Percentiles rank a stretch among this genome's conserved stretches.
Conservation (phyloP, 179 eudicot species). For the Beta lomatogona region DNA sequence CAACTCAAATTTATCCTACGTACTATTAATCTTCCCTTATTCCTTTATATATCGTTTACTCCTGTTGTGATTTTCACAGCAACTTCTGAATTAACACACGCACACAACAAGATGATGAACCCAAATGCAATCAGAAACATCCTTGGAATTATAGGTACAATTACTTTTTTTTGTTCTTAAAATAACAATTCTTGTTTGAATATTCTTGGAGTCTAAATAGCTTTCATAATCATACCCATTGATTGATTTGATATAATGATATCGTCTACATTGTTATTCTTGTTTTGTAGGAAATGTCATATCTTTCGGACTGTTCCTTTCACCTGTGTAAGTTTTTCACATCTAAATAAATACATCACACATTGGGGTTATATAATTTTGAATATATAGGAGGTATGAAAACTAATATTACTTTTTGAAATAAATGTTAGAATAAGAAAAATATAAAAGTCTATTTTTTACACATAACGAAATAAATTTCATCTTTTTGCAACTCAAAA, state of each 20-base stretch:
- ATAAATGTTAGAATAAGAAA: too few relatives aligned
- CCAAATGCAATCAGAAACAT: background rate
- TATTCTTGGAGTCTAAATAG: too few relatives aligned
- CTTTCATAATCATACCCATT: background rate
- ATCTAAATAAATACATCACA: too few relatives aligned
- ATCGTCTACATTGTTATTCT: background rate
- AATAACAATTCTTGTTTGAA: background rate
- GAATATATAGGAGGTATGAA: too few relatives aligned
- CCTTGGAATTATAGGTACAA: constrained; percentile 13
- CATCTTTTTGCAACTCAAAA: too few relatives aligned
- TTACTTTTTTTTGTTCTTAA: background rate
- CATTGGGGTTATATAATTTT: too few relatives aligned
- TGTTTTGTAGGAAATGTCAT: constrained; percentile 37
- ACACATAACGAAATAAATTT: too few relatives aligned
- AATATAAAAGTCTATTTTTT: too few relatives aligned
- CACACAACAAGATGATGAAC: background rate
- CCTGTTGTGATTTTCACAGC: background rate
- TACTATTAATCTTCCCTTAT: background rate
- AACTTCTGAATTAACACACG: too few relatives aligned
- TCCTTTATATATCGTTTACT: background rate
- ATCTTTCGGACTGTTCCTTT: constrained; percentile 39
- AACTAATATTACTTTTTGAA: too few relatives aligned
- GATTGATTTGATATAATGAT: background rate
- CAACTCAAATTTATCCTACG: too few relatives aligned
- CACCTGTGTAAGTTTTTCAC: constrained; percentile 35